phyloP scores from a whole-genome alignment of 1,139 yeast species.

The Suhomyces ambrosiae region DNA sequence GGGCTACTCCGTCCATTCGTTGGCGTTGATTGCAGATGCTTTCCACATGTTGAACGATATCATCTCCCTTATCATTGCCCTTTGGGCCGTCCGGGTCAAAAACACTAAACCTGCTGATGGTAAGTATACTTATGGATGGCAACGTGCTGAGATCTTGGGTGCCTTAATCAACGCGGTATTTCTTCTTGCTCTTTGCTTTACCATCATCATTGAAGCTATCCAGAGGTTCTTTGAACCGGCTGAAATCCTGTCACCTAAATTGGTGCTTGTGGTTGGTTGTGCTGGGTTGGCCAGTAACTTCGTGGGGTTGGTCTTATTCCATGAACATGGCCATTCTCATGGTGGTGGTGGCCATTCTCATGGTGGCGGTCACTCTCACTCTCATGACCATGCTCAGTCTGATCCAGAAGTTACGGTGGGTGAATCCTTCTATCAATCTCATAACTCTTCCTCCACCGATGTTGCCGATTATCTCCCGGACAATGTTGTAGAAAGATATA shows the following conservation, averaged over 20 bases:
- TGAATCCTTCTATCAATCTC: constrained; percentile 11
- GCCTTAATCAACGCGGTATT: constrained; percentile 94
- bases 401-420: constrained; percentile 30
- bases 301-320: constrained; percentile 83
- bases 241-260: constrained; percentile 73
- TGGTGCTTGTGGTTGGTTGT: constrained; percentile 78
- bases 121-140: constrained; percentile 93
- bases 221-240: constrained; percentile 86
- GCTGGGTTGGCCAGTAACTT: constrained; percentile 83
- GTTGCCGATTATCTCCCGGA: constrained; percentile 44
- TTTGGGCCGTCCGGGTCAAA: constrained; percentile 95
- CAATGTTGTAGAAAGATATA: constrained; percentile 36
- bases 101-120: constrained; percentile 82
- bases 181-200: constrained; percentile 85
- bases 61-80: constrained; percentile 82
- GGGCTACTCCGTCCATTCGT: constrained; percentile 87
- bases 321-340: constrained; percentile 76
- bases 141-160: constrained; percentile 91
- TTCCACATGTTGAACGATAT: constrained; percentile 98
- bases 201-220: constrained; percentile 89
- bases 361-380: constrained; percentile 20
- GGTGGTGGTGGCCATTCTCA: constrained; percentile 38
- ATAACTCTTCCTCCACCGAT: constrained; percentile 27
- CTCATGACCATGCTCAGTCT: constrained; percentile 7
- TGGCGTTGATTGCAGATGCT: constrained; percentile 92